Conservation (phyloP, 371 early-diverging fungal genomes). For the Mucor racemosus region DNA sequence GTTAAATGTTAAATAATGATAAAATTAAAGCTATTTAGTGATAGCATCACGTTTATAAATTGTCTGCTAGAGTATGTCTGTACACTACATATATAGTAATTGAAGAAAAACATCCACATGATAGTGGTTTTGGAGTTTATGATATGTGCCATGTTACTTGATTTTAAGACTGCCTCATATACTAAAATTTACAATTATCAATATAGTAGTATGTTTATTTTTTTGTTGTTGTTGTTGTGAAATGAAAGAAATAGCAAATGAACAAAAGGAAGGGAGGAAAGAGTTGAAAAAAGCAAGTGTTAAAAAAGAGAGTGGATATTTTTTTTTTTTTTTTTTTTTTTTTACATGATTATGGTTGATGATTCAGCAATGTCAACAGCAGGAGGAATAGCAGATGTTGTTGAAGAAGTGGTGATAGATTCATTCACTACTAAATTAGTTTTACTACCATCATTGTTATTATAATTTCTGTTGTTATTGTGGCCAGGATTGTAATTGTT, state of each 20-base stretch:
- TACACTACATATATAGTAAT: too few relatives aligned
- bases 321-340: background rate
- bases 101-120: too few relatives aligned
- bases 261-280: background rate
- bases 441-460: background rate
- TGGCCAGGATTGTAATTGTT: background rate
- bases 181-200: too few relatives aligned
- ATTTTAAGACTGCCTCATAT: too few relatives aligned
- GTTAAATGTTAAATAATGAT: too few relatives aligned
- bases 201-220: background rate
- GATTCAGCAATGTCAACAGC: background rate
- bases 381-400: background rate
- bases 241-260: constrained; percentile 3
- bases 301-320: background rate
- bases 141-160: too few relatives aligned
- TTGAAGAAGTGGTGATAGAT: too few relatives aligned
- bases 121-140: too few relatives aligned
- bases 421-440: background rate
- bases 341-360: background rate
- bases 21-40: too few relatives aligned
- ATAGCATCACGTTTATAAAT: too few relatives aligned
- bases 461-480: background rate
- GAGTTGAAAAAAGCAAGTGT: background rate
- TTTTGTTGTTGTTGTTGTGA: background rate
- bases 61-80: too few relatives aligned